These are phyloP conservation scores for Musa beccarii DNA, from an alignment of 176 grass and related monocot genomes.

Conservation along the genomic window DNA sequence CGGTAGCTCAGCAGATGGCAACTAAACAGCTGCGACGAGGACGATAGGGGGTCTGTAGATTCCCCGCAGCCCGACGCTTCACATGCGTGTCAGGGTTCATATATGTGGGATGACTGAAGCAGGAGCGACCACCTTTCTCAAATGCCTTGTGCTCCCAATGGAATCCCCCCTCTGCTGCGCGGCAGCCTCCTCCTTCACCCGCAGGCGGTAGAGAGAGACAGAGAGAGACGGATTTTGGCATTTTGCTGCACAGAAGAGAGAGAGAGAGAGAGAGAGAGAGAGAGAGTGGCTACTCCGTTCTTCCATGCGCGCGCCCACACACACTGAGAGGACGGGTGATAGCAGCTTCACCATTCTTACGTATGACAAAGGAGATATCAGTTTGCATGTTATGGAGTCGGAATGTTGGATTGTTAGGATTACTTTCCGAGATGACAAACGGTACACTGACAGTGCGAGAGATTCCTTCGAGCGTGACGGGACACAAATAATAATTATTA, in stretches of 20 bases:
- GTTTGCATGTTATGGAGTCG: constrained; percentile 3
- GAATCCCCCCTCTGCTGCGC: too few species aligned
- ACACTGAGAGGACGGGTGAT: constrained; percentile 2
- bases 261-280: neutral
- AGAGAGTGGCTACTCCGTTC: neutral
- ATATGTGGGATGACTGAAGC: too few species aligned
- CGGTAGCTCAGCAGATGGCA: too few species aligned
- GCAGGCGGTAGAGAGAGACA: too few species aligned
- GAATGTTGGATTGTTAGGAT: neutral
- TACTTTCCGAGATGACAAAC: neutral
- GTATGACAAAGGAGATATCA: neutral
- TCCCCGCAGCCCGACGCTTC: too few species aligned
- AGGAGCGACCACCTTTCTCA: too few species aligned
- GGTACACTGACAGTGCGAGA: neutral
- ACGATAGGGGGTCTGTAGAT: too few species aligned
- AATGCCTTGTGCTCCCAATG: too few species aligned
- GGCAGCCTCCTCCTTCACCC: too few species aligned
- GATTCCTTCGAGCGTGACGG: neutral
- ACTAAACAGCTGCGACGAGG: too few species aligned
- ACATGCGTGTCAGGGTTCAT: too few species aligned
- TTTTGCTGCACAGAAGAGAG: neutral
- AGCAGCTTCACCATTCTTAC: neutral
- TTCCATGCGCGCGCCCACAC: neutral
- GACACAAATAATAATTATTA: neutral
- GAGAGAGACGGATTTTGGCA: neutral